phyloP scores from a whole-genome alignment of 2,329 filamentous ascomycete species.

The Neodidymelliopsis sp. region DNA sequence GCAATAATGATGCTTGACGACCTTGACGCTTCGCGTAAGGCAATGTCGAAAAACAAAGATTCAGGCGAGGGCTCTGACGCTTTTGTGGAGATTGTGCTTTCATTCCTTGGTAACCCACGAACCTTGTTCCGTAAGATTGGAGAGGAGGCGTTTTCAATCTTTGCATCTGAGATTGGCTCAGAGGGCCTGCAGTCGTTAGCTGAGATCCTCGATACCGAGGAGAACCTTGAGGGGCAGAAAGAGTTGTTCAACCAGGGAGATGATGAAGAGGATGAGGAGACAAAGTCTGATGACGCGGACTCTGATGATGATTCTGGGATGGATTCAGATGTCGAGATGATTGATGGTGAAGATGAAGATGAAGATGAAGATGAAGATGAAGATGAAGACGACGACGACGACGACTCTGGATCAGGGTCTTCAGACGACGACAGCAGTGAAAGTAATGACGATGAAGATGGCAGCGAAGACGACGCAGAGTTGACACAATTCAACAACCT shows the following conservation, averaged over 20 bases:
- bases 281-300: conserved; percentile 57
- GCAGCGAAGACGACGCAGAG: conserved; percentile 59
- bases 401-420: conserved; percentile 28
- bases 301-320: conserved; percentile 56
- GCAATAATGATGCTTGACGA: conserved; percentile 83
- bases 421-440: conserved; percentile 33
- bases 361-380: conserved; percentile 41
- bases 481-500: conserved; percentile 74
- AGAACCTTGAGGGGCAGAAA: conserved; percentile 83
- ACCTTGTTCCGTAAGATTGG: conserved; percentile 85
- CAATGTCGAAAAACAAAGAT: conserved; percentile 55
- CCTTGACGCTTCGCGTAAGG: conserved; percentile 77
- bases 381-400: conserved; percentile 35
- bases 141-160: conserved; percentile 85
- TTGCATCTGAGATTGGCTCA: conserved; percentile 75
- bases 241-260: conserved; percentile 77
- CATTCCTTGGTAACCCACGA: conserved; percentile 85
- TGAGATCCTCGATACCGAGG: conserved; percentile 77
- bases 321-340: conserved; percentile 55
- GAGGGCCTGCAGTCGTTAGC: conserved; percentile 73
- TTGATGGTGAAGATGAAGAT: conserved; percentile 46
- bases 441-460: conserved; percentile 28
- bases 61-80: conserved; percentile 36
- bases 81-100: conserved; percentile 87
- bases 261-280: conserved; percentile 49